Evolutionary conservation across 2,329 filamentous ascomycete genomes (phyloP).

Genomic region (Dissoconium aciculare): DNA sequence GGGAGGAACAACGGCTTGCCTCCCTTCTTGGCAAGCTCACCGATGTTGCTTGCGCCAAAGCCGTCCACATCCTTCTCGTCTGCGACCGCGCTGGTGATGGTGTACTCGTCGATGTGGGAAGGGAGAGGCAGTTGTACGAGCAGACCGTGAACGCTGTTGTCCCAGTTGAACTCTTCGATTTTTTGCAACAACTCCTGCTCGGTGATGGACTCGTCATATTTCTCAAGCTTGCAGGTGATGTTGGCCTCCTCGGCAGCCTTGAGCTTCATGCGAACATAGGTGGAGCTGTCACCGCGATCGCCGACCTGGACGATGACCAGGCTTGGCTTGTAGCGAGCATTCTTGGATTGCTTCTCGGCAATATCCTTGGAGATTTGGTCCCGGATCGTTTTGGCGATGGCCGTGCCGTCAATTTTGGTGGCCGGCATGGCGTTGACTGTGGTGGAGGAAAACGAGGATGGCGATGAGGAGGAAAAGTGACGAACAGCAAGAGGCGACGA

Average conservation of each 20-base stretch:
- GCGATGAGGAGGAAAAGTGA: too few relatives aligned
- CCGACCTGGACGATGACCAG: constrained; percentile 96
- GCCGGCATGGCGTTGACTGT: constrained; percentile 62
- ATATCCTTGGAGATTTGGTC: constrained; percentile 70
- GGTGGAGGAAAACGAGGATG: constrained; percentile 42
- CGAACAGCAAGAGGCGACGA: constrained; percentile 5
- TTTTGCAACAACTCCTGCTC: constrained; percentile 76
- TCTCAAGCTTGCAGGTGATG: constrained; percentile 74
- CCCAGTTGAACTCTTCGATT: constrained; percentile 71
- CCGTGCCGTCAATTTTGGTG: constrained; percentile 86
- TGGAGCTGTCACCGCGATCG: constrained; percentile 74
- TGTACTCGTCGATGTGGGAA: constrained; percentile 76
- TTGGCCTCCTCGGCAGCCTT: constrained; percentile 93
- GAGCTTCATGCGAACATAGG: constrained; percentile 99
- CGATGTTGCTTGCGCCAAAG: constrained; percentile 87
- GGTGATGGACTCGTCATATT: constrained; percentile 65
- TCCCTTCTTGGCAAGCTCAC: constrained; percentile 89
- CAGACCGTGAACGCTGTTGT: constrained; percentile 74
- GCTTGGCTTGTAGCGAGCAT: constrained; percentile 75
- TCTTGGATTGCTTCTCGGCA: constrained; percentile 60
- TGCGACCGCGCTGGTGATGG: constrained; percentile 74
- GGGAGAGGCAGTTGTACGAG: constrained; percentile 88
- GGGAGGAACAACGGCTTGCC: constrained; percentile 79
- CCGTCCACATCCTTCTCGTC: constrained; percentile 97
- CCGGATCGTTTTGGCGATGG: constrained; percentile 83